A percentile compares a stretch with the other conserved stretches of the same genome.
phyloP scores from a whole-genome alignment of 2,329 filamentous ascomycete genomes.

The Lasiodiplodia theobromae region DNA sequence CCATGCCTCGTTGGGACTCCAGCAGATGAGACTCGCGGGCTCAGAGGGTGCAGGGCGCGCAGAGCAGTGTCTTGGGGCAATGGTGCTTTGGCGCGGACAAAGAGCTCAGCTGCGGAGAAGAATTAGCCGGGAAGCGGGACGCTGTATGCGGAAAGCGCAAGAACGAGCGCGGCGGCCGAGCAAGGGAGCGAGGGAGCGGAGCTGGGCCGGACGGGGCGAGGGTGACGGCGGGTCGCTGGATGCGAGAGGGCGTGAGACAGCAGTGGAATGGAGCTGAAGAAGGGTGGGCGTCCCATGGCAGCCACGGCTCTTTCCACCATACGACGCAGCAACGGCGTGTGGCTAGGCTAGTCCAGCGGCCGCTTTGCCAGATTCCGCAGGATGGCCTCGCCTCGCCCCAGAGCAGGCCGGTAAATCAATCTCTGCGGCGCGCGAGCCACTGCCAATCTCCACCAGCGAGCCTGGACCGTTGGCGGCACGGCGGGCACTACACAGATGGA shows the following conservation, averaged over 20 bases:
- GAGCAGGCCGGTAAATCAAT: constrained; percentile 4
- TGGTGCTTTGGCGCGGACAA: constrained; percentile 1
- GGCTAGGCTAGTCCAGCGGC: constrained; percentile 15
- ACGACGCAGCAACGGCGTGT: constrained; percentile 20
- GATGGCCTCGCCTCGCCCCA: constrained; percentile 1
- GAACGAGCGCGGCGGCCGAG: constrained; percentile 12
- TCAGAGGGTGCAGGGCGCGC: neutral
- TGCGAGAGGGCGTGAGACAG: neutral
- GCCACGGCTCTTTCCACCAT: constrained; percentile 9
- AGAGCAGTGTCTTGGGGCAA: constrained; percentile 7
- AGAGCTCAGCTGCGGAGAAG: constrained; percentile 13
- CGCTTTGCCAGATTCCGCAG: neutral
- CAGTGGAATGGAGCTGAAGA: neutral
- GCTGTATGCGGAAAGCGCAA: constrained; percentile 21
- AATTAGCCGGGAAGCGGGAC: neutral
- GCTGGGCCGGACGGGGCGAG: neutral
- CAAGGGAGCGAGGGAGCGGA: constrained; percentile 10
- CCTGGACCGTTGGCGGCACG: constrained; percentile 1
- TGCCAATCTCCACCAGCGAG: constrained; percentile 8
- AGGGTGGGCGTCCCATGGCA: too few relatives aligned
- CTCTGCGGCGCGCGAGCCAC: neutral
- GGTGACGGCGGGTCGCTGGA: neutral
- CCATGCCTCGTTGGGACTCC: constrained; percentile 24
- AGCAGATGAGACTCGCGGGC: constrained; percentile 10
- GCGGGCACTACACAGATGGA: constrained; percentile 20